Conservation (phyloP, 108 stramenopile species). For the Skeletonema tropicum region DNA sequence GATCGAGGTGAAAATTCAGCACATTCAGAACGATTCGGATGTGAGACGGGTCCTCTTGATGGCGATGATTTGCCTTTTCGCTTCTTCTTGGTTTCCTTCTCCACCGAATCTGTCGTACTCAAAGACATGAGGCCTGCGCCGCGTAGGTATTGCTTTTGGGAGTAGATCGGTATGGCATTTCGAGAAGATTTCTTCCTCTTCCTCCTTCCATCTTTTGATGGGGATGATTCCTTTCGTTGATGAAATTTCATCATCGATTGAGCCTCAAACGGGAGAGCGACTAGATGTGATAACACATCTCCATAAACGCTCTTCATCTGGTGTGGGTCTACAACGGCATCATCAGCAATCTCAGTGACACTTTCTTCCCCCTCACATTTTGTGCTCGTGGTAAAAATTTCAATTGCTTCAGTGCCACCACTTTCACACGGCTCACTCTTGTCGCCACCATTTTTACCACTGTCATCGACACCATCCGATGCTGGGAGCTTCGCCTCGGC, state of each 20-base stretch:
- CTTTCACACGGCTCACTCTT: background rate
- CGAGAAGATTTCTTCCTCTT: constrained; percentile 1
- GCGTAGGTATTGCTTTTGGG: constrained; percentile 1
- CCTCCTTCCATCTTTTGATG: background rate
- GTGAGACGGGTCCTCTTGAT: background rate
- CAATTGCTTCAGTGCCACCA: background rate
- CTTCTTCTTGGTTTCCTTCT: background rate
- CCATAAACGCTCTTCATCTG: background rate
- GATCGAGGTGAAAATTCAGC: background rate
- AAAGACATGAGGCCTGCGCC: background rate
- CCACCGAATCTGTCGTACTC: background rate
- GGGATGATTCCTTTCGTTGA: background rate
- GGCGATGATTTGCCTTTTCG: background rate
- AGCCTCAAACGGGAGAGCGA: background rate
- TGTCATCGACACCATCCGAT: background rate
- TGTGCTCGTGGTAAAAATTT: background rate
- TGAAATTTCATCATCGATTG: background rate
- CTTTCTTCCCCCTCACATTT: background rate
- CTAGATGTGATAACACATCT: background rate
- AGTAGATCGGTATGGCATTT: background rate
- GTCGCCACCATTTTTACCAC: background rate
- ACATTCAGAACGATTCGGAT: background rate
- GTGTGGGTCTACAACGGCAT: background rate
- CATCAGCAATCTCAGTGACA: background rate
- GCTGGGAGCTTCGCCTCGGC: background rate